Base-by-base conservation (phyloP, 2,329 filamentous ascomycete species). In the Calonectria pseudoturangicola region DNA sequence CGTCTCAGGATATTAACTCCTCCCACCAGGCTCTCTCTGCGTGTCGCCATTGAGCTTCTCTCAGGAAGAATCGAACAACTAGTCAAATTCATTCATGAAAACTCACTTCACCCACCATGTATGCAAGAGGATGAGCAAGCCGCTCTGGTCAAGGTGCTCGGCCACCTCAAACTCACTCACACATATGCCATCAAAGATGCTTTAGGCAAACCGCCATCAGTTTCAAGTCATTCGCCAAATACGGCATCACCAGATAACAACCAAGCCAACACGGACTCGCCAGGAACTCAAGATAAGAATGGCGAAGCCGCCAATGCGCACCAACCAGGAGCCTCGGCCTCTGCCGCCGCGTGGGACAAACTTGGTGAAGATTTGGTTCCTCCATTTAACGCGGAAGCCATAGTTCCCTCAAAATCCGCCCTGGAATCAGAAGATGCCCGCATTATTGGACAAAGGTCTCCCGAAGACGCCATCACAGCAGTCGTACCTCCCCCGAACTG, bases 21-120 rank as follows among this genome's bases (percentile, higher is more conserved):
- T 16, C 2, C 45, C 54, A 4, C n/a, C 27, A 75, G 74, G n/a
- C 64, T 76, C 8, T 73, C 74, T 10, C 68, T 72, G 27, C 74
- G 75, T 2, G 70, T 75, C 1, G 75, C 74, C 1, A 73, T 74
- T 43, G 75, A 76, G 36, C 58, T 75, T 6, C 72, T 76, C 30
- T 73, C 72, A 7, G 60, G 68, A 3, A 66, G 74, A 15, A 74
- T 76, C 16, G 70, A 76, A 56, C 72, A 76, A 25, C 68, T 76
- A 6, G 72, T 68, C 47, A 82, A 84, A 28, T 86, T 86, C 36
- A 86, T 86, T n/a, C 73, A 81, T 54, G 83, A 85, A 21, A 79
- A 85, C 74, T 84, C 84, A 4, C 77, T 86, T 3, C 79, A 84
- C 36, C 82, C 83, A 2, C 85, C 85, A 0, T 73, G 76, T 0